Evolutionary conservation across 768 basidiomycete species (phyloP), one percentile per base, ranked within the genome.

Genomic region (Tylopilus sp.): DNA sequence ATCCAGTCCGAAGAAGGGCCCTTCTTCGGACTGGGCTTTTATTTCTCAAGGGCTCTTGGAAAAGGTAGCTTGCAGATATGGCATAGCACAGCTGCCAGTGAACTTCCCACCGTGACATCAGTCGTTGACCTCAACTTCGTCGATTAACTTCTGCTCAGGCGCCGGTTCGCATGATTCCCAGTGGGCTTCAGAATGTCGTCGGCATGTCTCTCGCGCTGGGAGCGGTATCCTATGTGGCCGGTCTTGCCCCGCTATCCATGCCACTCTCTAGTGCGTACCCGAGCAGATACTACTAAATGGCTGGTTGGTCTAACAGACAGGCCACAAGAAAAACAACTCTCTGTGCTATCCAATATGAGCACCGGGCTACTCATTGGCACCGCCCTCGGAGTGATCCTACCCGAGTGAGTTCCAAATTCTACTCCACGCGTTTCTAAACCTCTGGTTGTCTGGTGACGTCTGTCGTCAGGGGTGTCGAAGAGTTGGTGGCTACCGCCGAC

Each of bases 311-410:
- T 16, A 33, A 58, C 48, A 74, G 33, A 72, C 73, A n/a, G 19
- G 73, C 59, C 58, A 73, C 36, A 74, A 78, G 54, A 70, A 75
- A 69, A 72, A 78, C 58, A 73, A 71, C 59, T 79, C 40, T 74
- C 74, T 21, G 60, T 69, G 37, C 66, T 86, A 29, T 79, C 78
- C 9, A 79, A 80, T 38, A 66, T 92, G 16, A 88, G 91, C 12
- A 88, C 88, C 9, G 95, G 95, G 12, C 73, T 98, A 12, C 77
- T 98, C 17, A 78, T 97, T 14, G 95, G 95, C 4, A 87, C 95
- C 3, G 92, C 92, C 0, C 72, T 98, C 57, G 91, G 91, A 13
- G 84, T 98, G 24, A 92, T 98, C 57, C 86, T 98, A 48, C 95
- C 96, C 33, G 95, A 97, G 89, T 94, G 71, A 68, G 88, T 84